Evolutionary conservation across 208 protist species (phyloP), one percentile per base, ranked within the genome.

Genomic region (Phytomonas sp.): DNA sequence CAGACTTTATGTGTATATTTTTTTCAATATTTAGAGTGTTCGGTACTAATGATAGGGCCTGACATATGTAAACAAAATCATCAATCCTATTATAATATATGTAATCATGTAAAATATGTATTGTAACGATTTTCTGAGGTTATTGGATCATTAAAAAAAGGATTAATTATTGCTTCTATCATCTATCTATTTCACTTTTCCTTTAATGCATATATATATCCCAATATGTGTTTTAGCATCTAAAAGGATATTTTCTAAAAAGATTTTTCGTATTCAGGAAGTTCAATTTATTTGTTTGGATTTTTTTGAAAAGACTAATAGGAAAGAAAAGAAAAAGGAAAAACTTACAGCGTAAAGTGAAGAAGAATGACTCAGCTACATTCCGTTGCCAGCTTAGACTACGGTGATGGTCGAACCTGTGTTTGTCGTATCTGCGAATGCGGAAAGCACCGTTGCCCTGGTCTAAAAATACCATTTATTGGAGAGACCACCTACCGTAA

Each of bases 371-470:
- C 89, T 61, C 87, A 92, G 75, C 79, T 94, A 5, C 89, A 93
- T 78, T 85, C 87, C 32, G 84, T 94, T 76, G 84, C 84, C 66
- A 94, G 87, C 70, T 82, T 94, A 71, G 89, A 94, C 80, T 92
- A 91, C 75, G 89, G 89, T 68, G 90, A 95, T 76, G 87, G 87
- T 60, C 90, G 90, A 70, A 93, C 87, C 40, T 95, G 90, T 65
- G 75, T 95, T 42, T 95, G 90, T 79, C 87, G 87, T 65, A 93
- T 95, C 66, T 95, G 90, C 62, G 82, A 89, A 64, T 95, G 90
- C 49, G 87, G 87, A 45, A 92, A 93, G 78, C 90, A 95, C 70
- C 79, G 75, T 40, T 95, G 90, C 76, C 85, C 81, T 7, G 87
- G 86, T 45, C 59, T 86, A n/a, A 86, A 87, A 70, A 67, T 93